Conservation (phyloP, 2,329 filamentous ascomycete species). For the Aspergillus flavus region DNA sequence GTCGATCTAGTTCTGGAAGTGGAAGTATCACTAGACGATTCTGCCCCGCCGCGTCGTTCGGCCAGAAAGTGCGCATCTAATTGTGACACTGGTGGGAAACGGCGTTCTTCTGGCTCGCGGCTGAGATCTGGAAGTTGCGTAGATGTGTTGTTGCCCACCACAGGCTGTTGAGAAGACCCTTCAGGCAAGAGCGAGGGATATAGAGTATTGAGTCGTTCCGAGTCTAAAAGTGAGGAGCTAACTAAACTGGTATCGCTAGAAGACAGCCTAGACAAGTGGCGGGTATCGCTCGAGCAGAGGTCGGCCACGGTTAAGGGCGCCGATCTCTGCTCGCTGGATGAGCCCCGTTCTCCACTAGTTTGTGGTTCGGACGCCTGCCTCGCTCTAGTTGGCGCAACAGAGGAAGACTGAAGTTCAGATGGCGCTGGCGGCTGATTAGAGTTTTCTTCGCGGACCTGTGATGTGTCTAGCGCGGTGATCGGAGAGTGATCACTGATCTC, state of each 20-base stretch:
- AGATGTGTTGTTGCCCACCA: constrained; percentile 5
- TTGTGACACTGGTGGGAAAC: constrained; percentile 42
- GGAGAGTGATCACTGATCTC: constrained; percentile 38
- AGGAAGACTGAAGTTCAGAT: constrained; percentile 5
- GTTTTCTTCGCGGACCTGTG: not conserved
- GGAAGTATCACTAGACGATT: constrained; percentile 2
- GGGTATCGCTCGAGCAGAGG: constrained; percentile 14
- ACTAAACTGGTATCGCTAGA: constrained; percentile 1
- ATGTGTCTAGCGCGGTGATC: constrained; percentile 17
- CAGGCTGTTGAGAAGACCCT: constrained; percentile 10
- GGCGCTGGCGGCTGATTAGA: not conserved
- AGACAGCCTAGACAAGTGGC: not conserved
- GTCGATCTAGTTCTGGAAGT: not conserved
- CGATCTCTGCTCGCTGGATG: constrained; percentile 1
- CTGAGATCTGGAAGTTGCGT: constrained; percentile 23
- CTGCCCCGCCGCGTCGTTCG: constrained; percentile 17
- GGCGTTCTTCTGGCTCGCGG: constrained; percentile 27
- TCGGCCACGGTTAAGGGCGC: constrained; percentile 10
- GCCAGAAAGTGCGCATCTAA: constrained; percentile 39
- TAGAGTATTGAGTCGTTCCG: constrained; percentile 24
- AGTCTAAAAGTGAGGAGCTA: constrained; percentile 7
- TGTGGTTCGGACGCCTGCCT: not conserved
- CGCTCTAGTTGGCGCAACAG: not conserved
- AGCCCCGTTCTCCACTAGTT: not conserved
- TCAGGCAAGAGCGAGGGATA: constrained; percentile 39